Evolutionary conservation across 2,329 filamentous ascomycete genomes (phyloP), one percentile per base, ranked within the genome.

Genomic region (Sordariomycetes sp.): DNA sequence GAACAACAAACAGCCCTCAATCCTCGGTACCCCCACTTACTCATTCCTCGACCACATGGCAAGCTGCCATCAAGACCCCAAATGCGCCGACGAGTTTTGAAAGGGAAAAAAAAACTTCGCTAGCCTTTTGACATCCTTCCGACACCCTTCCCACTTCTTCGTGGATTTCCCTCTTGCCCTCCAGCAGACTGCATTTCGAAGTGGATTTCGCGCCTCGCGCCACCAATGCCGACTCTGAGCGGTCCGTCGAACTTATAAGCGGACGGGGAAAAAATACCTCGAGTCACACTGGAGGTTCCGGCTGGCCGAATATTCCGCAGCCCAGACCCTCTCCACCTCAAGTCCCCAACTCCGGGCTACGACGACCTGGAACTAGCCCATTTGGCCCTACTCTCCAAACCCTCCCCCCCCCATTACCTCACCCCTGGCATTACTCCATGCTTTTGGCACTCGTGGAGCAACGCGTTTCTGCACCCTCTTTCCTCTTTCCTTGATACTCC

Each of bases 331-430:
- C 62, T 60, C 63, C 62, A 61, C 62, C 62, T 64, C 62, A n/a
- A n/a, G 64, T 63, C 65, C 61, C 64, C 63, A 63, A 32, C 64
- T 59, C 70, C 72, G 69, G 70, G 69, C 70, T 66, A 66, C 67
- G 67, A 66, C 67, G 67, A 67, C 70, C 69, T 72, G 71, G 70
- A 72, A 68, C 67, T 74, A 73, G 70, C 43, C 53, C 16, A 22
- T 51, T 24, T 24, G n/a, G n/a, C 12, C 32, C 18, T 50, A 28
- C 25, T 16, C 37, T 58, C 55, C 18, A 7, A n/a, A n/a, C n/a
- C 48, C 24, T 35, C 37, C 7, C 35, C 48, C 48, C 11, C 32
- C 46, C 46, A 22, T 24, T n/a, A 24, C 22, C 11, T 50, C 22
- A 8, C 46, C 20, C 18, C 43, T 12, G 7, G 5, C 20, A 50